Evolutionary conservation across 2,329 filamentous ascomycete species (phyloP).

Genomic region (Metarhizium robertsii): DNA sequence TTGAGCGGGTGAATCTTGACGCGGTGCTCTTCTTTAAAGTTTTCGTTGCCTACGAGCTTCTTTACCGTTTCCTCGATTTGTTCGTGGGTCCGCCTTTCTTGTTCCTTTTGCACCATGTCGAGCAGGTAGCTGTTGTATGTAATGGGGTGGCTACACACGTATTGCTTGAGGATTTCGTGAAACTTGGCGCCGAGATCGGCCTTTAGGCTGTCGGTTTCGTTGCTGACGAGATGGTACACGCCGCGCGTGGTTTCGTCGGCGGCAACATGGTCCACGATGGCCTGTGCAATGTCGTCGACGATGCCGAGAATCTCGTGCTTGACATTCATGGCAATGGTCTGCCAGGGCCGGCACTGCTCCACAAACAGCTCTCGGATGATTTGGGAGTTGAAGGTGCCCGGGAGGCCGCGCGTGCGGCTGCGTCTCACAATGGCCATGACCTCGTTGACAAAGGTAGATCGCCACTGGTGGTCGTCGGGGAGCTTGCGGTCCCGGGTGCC

Average conservation of each 20-base stretch:
- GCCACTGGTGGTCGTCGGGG: not conserved
- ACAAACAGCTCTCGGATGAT: conserved; percentile 50
- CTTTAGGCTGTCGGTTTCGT: conserved; percentile 11
- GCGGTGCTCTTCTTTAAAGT: not conserved
- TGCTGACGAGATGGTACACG: conserved; percentile 11
- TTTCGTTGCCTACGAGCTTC: too few relatives aligned
- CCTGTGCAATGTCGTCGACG: conserved; percentile 4
- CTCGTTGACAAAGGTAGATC: conserved; percentile 11
- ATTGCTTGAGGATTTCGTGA: conserved; percentile 1
- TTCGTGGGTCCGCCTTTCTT: conserved; percentile 5
- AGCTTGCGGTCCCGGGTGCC: not conserved
- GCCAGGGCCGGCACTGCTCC: conserved; percentile 49
- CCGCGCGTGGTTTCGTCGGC: conserved; percentile 7
- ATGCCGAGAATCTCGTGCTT: conserved; percentile 5
- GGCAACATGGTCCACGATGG: conserved; percentile 8
- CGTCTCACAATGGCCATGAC: conserved; percentile 13
- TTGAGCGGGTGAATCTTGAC: not conserved
- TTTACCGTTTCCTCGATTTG: conserved; percentile 1
- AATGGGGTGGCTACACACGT: conserved; percentile 31
- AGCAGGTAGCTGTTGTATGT: conserved; percentile 43
- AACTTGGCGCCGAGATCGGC: conserved; percentile 18
- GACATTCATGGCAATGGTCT: conserved; percentile 25
- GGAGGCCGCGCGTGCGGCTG: conserved; percentile 39
- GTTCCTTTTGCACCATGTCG: conserved; percentile 24
- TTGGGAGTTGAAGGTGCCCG: conserved; percentile 50